phyloP scores from a whole-genome alignment of 1,284 basidiomycete genomes.

The Trichosporon faecale region DNA sequence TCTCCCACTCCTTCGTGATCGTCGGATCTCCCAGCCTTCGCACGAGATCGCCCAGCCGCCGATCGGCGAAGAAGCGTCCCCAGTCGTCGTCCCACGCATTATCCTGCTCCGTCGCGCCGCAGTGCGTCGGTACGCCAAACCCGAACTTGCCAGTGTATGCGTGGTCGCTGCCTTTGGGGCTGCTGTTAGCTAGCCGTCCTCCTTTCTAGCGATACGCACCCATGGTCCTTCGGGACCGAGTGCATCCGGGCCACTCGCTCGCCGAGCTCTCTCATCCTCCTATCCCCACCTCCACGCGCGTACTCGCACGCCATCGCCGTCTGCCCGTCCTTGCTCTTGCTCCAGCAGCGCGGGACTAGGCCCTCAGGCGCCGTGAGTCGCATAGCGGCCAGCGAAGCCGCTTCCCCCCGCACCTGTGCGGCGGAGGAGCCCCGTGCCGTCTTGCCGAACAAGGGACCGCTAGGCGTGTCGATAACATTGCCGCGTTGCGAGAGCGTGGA shows the following conservation, averaged over 20 bases:
- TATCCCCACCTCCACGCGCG: no score
- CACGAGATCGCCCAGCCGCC: constrained; percentile 60
- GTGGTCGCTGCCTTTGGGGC: neutral
- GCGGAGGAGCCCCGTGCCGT: constrained; percentile 23
- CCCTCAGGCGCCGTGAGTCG: no score
- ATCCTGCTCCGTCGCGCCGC: constrained; percentile 69
- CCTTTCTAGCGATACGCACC: neutral
- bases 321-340: no score
- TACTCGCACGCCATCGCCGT: no score
- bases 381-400: no score
- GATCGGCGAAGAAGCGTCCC: constrained; percentile 63
- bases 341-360: no score
- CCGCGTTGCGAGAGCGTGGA: constrained; percentile 16
- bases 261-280: constrained; percentile 41
- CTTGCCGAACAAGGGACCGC: constrained; percentile 33
- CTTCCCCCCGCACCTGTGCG: constrained; percentile 56
- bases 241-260: constrained; percentile 60
- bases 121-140: constrained; percentile 73
- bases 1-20: constrained; percentile 60
- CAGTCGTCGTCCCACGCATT: constrained; percentile 75
- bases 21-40: constrained; percentile 53
- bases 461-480: constrained; percentile 15
- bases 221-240: constrained; percentile 42
- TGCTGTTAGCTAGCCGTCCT: neutral
- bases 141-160: constrained; percentile 59